Conservation (phyloP, 371 early-diverging fungal species). For the Syncephalastrum racemosum region DNA sequence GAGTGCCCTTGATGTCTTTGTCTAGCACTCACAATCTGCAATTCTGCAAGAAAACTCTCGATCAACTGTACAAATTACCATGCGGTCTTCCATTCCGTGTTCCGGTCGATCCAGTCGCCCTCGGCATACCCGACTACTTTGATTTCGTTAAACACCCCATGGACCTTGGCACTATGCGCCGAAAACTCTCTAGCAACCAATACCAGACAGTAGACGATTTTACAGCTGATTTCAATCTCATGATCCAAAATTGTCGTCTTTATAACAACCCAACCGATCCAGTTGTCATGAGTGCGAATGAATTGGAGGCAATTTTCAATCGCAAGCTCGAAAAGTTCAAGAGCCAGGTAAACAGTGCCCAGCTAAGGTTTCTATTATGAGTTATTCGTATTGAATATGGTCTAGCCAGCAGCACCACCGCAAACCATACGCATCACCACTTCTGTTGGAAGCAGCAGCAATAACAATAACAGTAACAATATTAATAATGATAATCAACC, state of each 20-base stretch:
- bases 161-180: slow-evolving; percentile 93
- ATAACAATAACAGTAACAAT: not conserved
- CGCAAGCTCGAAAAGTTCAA: slow-evolving; percentile 1
- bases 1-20: too few relatives aligned
- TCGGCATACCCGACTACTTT: slow-evolving; percentile 67
- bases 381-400: slow-evolving; percentile 1
- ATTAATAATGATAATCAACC: slow-evolving; percentile 12
- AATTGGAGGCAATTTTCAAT: slow-evolving; percentile 62
- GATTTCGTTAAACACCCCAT: slow-evolving; percentile 94
- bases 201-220: slow-evolving; percentile 49
- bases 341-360: not conserved
- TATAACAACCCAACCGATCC: slow-evolving; percentile 83
- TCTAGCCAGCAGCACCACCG: not conserved
- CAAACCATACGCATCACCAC: not conserved
- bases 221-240: slow-evolving; percentile 42
- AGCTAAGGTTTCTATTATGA: not conserved
- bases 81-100: slow-evolving; percentile 74
- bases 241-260: slow-evolving; percentile 54
- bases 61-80: slow-evolving; percentile 64
- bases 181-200: slow-evolving; percentile 55
- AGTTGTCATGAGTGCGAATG: slow-evolving; percentile 64
- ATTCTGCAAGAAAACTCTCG: slow-evolving; percentile 38
- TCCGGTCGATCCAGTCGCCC: slow-evolving; percentile 50
- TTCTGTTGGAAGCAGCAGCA: slow-evolving; percentile 1
- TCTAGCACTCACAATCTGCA: slow-evolving; percentile 2